Evolutionary conservation across 192 early-diverging fungal species (phyloP), one percentile per base, ranked within the genome.

Genomic region (Umbelopsis sp.): DNA sequence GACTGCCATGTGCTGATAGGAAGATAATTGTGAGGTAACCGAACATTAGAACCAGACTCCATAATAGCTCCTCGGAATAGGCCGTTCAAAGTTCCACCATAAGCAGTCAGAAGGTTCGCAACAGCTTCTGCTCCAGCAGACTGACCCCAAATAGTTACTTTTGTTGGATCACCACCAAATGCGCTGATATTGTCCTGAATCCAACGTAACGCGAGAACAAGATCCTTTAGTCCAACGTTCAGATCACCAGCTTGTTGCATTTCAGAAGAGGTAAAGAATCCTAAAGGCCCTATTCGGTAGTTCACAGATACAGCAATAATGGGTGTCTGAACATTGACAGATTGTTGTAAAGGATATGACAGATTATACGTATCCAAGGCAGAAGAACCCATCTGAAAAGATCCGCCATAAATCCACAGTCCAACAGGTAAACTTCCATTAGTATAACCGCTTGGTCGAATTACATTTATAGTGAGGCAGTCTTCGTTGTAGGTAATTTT

Each of bases 131-230:
- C 83, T 32, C 89, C 89, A 14, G 87, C 89, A 16, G 82, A 84
- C 68, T 86, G 80, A 3, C 90, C 90, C 69, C 87, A 78, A 34
- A 84, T 74, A 3, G 90, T 90, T 3, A 90, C 71, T 52, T 76
- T 51, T 11, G 56, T 71, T 10, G 88, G 79, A 74, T 91, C 81
- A 31, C 88, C 88, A 31, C 89, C 90, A 80, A 91, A 91, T 3
- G 78, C 68, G 6, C 59, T 80, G 74, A 91, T 91, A 70, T 90
- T 87, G 11, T 74, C 52, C 32, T 77, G 65, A 24, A 91, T 83
- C 90, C 90, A 91, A 70, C 79, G 56, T n/a, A 91, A 45, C 14
- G 88, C 88, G 14, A 67, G 66, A 3, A 67, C 43, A 20, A 45
- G 26, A 25, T 67, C 66, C 43, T 47, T 47, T 16, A 71, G 26